These are phyloP conservation scores for Corylus avellana DNA, from an alignment of 306 rosid species.

Conservation along the genomic window DNA sequence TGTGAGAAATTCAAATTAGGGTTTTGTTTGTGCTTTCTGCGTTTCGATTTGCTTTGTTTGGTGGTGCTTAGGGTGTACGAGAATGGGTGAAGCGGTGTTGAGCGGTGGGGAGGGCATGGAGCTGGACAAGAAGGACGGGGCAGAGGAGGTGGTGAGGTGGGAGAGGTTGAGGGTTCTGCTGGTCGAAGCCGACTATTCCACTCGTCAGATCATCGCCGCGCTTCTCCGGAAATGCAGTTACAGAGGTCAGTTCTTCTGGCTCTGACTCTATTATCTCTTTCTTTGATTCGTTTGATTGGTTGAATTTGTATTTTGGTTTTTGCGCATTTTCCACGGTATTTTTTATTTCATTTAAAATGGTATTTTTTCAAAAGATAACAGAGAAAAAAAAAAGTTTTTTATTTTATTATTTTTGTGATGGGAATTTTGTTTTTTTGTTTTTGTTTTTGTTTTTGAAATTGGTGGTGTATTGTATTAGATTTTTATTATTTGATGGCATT, in stretches of 20 bases:
- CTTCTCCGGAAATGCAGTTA: constrained; percentile 82
- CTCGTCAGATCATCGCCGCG: constrained; percentile 70
- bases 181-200: constrained; percentile 80
- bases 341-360: no score
- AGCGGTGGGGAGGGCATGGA: constrained; percentile 15
- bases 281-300: neutral
- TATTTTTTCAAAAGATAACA: neutral
- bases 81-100: constrained; percentile 44
- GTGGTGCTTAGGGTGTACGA: constrained; percentile 27
- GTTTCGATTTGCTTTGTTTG: constrained; percentile 11
- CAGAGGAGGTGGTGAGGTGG: constrained; percentile 35
- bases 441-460: neutral
- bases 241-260: constrained; percentile 41
- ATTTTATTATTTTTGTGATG: neutral
- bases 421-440: neutral
- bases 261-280: neutral
- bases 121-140: constrained; percentile 22
- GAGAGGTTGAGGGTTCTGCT: constrained; percentile 50
- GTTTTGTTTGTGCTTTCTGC: constrained; percentile 10
- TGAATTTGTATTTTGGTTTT: neutral
- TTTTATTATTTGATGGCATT: neutral
- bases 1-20: constrained; percentile 13
- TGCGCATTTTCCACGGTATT: no score
- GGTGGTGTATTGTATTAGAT: neutral
- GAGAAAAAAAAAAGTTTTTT: neutral